phyloP scores from a whole-genome alignment of 164 flowering plant genomes.

The Dillenia turbinata region DNA sequence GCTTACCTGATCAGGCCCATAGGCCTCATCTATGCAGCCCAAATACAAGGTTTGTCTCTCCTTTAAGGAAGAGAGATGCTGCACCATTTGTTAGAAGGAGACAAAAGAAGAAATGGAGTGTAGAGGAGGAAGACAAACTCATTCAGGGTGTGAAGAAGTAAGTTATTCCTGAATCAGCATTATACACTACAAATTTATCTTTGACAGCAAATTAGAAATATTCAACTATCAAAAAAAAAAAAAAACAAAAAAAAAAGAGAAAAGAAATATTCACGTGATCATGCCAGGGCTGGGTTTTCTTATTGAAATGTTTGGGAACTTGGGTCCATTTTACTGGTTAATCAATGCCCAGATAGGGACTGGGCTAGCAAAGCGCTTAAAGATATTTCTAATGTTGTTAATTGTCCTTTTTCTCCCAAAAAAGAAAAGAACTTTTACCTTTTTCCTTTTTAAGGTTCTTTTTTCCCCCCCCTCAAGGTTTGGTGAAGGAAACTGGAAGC shows the following conservation, averaged over 20 bases:
- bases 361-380: too few species aligned
- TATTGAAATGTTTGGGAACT: too few species aligned
- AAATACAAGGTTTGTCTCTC: slow-evolving; percentile 32
- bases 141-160: slow-evolving; percentile 58
- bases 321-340: too few species aligned
- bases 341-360: too few species aligned
- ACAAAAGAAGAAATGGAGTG: slow-evolving; percentile 48
- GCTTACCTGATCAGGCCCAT: slow-evolving; percentile 12
- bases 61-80: slow-evolving; percentile 31
- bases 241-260: neutral
- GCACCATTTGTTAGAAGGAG: slow-evolving; percentile 36
- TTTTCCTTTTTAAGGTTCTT: neutral
- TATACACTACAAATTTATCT: neutral
- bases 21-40: slow-evolving; percentile 38
- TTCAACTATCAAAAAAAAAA: neutral
- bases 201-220: neutral
- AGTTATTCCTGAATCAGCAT: slow-evolving; percentile 4
- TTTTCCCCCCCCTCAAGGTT: slow-evolving; percentile 25
- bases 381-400: too few species aligned
- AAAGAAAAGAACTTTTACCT: too few species aligned
- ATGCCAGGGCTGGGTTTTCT: too few species aligned
- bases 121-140: slow-evolving; percentile 65
- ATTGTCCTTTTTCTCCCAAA: too few species aligned
- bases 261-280: too few species aligned
- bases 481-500: slow-evolving; percentile 70